phyloP scores from a whole-genome alignment of 768 basidiomycete species.

The Dentipellis fragilis region DNA sequence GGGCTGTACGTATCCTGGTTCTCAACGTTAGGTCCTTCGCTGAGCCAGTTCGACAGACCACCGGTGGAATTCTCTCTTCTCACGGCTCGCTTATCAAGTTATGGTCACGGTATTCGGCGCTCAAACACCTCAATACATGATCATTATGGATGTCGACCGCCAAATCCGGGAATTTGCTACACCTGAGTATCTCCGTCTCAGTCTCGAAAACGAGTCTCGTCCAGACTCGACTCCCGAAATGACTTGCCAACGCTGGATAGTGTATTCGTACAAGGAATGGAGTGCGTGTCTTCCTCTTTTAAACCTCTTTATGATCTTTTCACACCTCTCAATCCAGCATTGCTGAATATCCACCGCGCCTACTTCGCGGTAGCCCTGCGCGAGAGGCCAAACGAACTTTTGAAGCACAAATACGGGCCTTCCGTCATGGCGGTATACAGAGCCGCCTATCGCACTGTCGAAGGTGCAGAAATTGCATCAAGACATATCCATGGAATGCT shows the following conservation, averaged over 20 bases:
- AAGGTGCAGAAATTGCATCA: slow-evolving; percentile 36
- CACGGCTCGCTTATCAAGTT: slow-evolving; percentile 37
- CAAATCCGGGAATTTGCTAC: slow-evolving; percentile 52
- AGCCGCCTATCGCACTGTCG: slow-evolving; percentile 57
- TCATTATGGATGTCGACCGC: slow-evolving; percentile 48
- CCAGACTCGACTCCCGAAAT: slow-evolving; percentile 2
- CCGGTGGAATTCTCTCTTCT: slow-evolving; percentile 42
- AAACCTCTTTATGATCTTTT: slow-evolving; percentile 9
- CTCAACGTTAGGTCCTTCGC: background rate
- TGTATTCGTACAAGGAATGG: slow-evolving; percentile 19
- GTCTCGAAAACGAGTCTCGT: background rate
- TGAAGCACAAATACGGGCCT: slow-evolving; percentile 52
- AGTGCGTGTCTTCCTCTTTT: slow-evolving; percentile 12
- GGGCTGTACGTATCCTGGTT: slow-evolving; percentile 3
- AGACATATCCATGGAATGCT: slow-evolving; percentile 27
- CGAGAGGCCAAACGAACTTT: slow-evolving; percentile 44
- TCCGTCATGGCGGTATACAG: slow-evolving; percentile 68
- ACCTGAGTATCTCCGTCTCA: slow-evolving; percentile 32
- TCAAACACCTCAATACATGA: slow-evolving; percentile 38
- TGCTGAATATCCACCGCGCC: slow-evolving; percentile 55
- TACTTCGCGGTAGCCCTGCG: slow-evolving; percentile 61
- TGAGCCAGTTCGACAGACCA: slow-evolving; percentile 27
- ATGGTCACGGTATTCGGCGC: slow-evolving; percentile 20
- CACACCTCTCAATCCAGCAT: slow-evolving; percentile 25
- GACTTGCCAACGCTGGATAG: slow-evolving; percentile 9